phyloP scores from a whole-genome alignment of 768 basidiomycete species.

The Phanerochaete sordida region DNA sequence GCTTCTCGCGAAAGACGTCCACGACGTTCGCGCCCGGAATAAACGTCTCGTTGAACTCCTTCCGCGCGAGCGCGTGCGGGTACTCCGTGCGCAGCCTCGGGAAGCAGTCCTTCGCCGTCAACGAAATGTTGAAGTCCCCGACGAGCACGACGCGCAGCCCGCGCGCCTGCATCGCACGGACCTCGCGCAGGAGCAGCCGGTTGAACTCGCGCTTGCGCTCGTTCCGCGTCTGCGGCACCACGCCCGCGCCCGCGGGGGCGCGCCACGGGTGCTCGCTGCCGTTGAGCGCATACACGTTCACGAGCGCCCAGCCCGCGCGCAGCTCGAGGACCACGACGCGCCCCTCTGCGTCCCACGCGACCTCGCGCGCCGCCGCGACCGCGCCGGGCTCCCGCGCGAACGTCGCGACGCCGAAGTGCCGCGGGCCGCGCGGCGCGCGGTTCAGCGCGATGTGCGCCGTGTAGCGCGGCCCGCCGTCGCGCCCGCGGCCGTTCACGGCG shows the following conservation, averaged over 20 bases:
- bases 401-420: constrained; percentile 22
- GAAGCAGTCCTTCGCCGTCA: constrained; percentile 17
- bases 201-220: constrained; percentile 27
- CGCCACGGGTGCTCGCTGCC: constrained; percentile 25
- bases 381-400: constrained; percentile 14
- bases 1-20: constrained; percentile 19
- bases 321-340: constrained; percentile 23
- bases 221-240: constrained; percentile 20
- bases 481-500: constrained; percentile 14
- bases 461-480: constrained; percentile 15
- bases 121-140: constrained; percentile 25
- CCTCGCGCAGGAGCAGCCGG: constrained; percentile 19
- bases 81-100: constrained; percentile 22
- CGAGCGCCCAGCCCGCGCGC: constrained; percentile 22
- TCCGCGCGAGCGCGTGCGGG: constrained; percentile 20
- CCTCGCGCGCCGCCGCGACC: constrained; percentile 18
- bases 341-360: constrained; percentile 24
- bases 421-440: constrained; percentile 17
- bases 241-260: constrained; percentile 13
- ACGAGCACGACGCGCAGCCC: constrained; percentile 21
- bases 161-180: constrained; percentile 16
- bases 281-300: constrained; percentile 26
- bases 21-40: constrained; percentile 17
- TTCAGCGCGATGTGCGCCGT: constrained; percentile 18
- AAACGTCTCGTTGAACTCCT: constrained; percentile 23